Evolutionary conservation across 805 yeast genomes (phyloP), one percentile per base, ranked within the genome.

Genomic region (Schwanniomyces sp.): DNA sequence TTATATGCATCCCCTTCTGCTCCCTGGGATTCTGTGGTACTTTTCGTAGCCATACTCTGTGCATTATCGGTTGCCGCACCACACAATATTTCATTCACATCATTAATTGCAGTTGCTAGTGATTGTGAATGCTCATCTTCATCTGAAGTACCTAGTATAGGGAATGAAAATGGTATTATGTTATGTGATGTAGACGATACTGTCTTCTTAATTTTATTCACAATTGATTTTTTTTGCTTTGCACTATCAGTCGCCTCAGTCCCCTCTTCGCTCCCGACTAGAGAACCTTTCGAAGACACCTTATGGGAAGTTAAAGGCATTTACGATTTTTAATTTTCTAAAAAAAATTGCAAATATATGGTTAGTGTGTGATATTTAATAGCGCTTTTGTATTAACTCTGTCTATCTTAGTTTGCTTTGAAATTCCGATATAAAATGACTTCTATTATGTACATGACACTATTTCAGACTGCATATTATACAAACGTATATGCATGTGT

Each of bases 101-200:
- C 36, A 3, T 32, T 2, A 14, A 32, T 32, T 12, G 36, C 36
- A 14, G 21, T 32, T 16, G 14, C 36, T 5, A 32, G 17, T 7
- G 7, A 5, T 14, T 4, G 21, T 7, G 36, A 16, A 16, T 12
- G 8, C 21, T 14, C 21, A 7, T 16, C 36, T 6, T 12, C 36
- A 32, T 11, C 7, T 5, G 21, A 32, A 14, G 21, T 14, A 10
- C 36, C 21, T 14, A 32, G n/a, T 2, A 14, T 3, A 2, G 45
- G 26, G 16, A 26, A 18, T 32, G 44, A 40, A 32, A 44, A 42
- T 2, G 50, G 26, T 12, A 44, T 34, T 11, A 49, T 34, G 14
- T 36, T 27, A 43, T 43, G 52, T 18, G 51, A 34, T n/a, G 56
- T 52, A 2, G 52, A 51, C 2, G 47, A 42, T 12, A 52, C 41